A percentile compares a stretch with the other conserved stretches of the same genome.
Conservation (phyloP, 257 asterid genomes). For the Ilex asprella region DNA sequence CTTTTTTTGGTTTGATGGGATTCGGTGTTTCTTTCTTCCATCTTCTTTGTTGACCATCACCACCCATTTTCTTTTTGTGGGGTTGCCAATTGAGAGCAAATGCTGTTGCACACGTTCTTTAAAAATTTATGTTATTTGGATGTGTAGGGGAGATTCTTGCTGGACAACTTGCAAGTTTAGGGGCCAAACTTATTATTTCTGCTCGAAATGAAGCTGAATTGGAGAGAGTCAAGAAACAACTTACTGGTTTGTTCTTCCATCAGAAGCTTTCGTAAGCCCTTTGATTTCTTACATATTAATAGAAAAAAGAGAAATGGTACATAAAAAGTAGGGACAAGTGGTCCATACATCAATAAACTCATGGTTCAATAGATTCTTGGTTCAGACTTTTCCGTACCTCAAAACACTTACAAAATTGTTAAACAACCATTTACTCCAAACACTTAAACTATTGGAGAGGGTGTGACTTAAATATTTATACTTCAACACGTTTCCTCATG, state of each 20-base stretch:
- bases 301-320: too few relatives aligned
- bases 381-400: too few relatives aligned
- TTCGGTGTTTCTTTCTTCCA: too few relatives aligned
- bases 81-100: slow-evolving; percentile 2
- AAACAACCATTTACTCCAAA: too few relatives aligned
- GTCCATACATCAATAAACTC: too few relatives aligned
- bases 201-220: slow-evolving; percentile 87
- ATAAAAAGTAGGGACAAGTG: too few relatives aligned
- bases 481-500: too few relatives aligned
- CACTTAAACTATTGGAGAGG: too few relatives aligned
- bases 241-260: slow-evolving; percentile 47
- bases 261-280: slow-evolving; percentile 4
- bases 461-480: too few relatives aligned
- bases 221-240: slow-evolving; percentile 64
- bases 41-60: too few relatives aligned
- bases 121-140: slow-evolving; percentile 14
- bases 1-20: neutral
- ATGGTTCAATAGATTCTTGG: too few relatives aligned
- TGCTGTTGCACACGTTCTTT: slow-evolving; percentile 3
- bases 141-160: slow-evolving; percentile 85
- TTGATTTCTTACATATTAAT: neutral
- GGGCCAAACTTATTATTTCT: slow-evolving; percentile 91
- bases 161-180: slow-evolving; percentile 78
- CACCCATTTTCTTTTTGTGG: neutral
- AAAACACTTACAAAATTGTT: too few relatives aligned